Percentiles rank a stretch among this genome's conserved stretches.
These are phyloP conservation scores for Globisporangium abappressorium DNA, from an alignment of 352 stramenopile genomes.

Conservation along the genomic window DNA sequence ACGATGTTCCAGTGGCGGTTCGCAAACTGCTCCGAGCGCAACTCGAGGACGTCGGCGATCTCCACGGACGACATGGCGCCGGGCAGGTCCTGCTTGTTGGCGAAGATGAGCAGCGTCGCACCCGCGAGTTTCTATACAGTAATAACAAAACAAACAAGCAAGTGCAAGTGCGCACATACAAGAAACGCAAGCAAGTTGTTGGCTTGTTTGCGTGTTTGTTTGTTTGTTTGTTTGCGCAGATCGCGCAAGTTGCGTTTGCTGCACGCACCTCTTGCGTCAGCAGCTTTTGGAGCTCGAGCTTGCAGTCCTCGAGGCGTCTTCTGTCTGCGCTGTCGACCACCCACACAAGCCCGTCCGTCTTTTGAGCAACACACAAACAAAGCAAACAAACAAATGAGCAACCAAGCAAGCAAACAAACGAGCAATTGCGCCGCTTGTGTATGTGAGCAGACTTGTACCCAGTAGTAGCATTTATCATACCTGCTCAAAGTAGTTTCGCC, in stretches of 20 bases:
- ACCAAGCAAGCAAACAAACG: background rate
- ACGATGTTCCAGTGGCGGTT: conserved; percentile 90
- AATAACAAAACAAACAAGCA: background rate
- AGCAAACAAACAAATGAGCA: background rate
- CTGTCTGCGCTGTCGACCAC: conserved; percentile 97
- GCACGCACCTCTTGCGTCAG: conserved; percentile 80
- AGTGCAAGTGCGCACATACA: background rate
- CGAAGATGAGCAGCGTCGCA: conserved; percentile 98
- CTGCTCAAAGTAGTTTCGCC: conserved; percentile 98
- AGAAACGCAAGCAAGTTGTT: background rate
- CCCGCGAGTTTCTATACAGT: conserved; percentile 20
- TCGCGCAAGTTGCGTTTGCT: background rate
- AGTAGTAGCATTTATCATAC: conserved; percentile 8
- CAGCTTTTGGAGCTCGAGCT: conserved; percentile 85
- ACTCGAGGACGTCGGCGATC: conserved; percentile 89
- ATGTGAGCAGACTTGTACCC: background rate
- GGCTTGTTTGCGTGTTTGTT: background rate
- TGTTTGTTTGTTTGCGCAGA: background rate
- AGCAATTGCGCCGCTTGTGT: background rate
- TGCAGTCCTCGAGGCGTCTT: conserved; percentile 93
- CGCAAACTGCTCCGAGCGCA: conserved; percentile 78
- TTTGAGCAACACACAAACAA: background rate
- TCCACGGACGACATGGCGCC: conserved; percentile 88
- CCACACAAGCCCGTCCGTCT: conserved; percentile 99
- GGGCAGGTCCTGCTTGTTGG: conserved; percentile 98